Evolutionary conservation across 1,139 yeast species (phyloP).

Genomic region (Dujonia santamariae): DNA sequence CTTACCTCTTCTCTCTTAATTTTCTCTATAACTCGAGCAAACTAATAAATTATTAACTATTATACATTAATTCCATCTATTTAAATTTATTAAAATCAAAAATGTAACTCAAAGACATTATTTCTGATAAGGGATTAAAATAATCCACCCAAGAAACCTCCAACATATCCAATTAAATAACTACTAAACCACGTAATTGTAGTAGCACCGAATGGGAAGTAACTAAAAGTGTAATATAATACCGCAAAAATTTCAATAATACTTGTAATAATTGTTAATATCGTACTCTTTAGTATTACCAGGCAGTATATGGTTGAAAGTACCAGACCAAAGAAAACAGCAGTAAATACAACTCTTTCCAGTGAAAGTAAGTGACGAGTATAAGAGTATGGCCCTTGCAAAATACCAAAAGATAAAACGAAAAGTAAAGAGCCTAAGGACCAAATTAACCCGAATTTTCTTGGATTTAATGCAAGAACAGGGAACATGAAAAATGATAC

Average conservation of each 20-base stretch:
- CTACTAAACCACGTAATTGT: slow-evolving; percentile 81
- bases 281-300: slow-evolving; percentile 58
- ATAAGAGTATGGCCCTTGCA: slow-evolving; percentile 89
- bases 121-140: slow-evolving; percentile 14
- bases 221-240: slow-evolving; percentile 82
- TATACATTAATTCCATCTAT: neutral
- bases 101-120: neutral
- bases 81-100: neutral
- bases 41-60: neutral
- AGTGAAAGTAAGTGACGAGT: slow-evolving; percentile 69
- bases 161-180: slow-evolving; percentile 72
- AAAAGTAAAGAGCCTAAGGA: slow-evolving; percentile 85
- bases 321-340: slow-evolving; percentile 75
- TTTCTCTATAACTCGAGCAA: no score
- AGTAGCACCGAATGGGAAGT: slow-evolving; percentile 94
- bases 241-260: slow-evolving; percentile 80
- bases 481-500: slow-evolving; percentile 85
- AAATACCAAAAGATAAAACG: slow-evolving; percentile 82
- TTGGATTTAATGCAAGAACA: slow-evolving; percentile 82
- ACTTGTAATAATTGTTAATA: slow-evolving; percentile 75
- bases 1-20: no score
- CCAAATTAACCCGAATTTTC: slow-evolving; percentile 91
- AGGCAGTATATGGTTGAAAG: slow-evolving; percentile 60
- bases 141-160: slow-evolving; percentile 52
- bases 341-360: slow-evolving; percentile 75